Conservation (phyloP, 1,139 yeast genomes). For the Debaryomyces udenii region DNA sequence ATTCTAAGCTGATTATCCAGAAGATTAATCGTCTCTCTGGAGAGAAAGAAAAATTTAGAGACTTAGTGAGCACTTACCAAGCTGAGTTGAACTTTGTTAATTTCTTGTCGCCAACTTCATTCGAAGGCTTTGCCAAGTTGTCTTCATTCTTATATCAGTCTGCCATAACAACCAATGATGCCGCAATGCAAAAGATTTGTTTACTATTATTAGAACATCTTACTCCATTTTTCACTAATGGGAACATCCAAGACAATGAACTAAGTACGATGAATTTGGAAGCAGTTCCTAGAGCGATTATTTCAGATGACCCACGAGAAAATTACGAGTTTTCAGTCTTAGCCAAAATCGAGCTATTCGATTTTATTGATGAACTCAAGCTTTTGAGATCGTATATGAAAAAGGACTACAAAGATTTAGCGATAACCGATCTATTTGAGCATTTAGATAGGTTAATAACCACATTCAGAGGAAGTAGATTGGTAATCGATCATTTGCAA, state of each 20-base stretch:
- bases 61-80: not conserved
- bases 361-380: conserved; percentile 19
- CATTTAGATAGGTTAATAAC: conserved; percentile 8
- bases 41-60: conserved; percentile 8
- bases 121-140: conserved; percentile 5
- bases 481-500: conserved; percentile 8
- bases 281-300: conserved; percentile 11
- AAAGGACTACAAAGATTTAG: conserved; percentile 8
- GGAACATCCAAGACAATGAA: conserved; percentile 7
- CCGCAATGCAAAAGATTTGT: not conserved
- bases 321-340: conserved; percentile 24
- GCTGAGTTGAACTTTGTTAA: conserved; percentile 12
- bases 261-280: conserved; percentile 2
- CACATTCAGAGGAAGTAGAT: conserved; percentile 9
- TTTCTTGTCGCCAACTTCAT: conserved; percentile 3
- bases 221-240: conserved; percentile 9
- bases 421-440: conserved; percentile 6
- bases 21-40: conserved; percentile 17
- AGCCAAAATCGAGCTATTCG: conserved; percentile 16
- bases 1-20: conserved; percentile 9
- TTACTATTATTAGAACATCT: conserved; percentile 1
- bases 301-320: conserved; percentile 16
- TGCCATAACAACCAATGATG: not conserved
- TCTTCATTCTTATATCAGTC: conserved; percentile 4
- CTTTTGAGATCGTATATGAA: conserved; percentile 13